Conservation (phyloP, 441 rosid species). For the Bocquillonia castaneifolia region DNA sequence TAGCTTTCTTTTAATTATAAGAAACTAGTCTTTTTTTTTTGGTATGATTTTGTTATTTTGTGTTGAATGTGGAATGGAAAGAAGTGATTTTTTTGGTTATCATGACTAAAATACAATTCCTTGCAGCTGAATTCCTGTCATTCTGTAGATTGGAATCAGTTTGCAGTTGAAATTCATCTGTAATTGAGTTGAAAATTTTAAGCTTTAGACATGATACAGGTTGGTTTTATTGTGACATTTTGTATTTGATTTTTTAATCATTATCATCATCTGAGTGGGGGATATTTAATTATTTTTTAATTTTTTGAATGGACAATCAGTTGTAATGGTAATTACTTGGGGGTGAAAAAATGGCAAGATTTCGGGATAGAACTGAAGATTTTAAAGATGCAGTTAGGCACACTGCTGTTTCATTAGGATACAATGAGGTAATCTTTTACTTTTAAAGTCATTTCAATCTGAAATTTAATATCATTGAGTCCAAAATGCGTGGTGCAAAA, state of each 20-base stretch:
- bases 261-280: background rate
- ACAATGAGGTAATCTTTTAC: conserved; percentile 50
- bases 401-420: conserved; percentile 60
- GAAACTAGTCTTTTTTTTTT: no score
- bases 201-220: background rate
- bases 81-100: background rate
- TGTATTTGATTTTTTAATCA: background rate
- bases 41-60: background rate
- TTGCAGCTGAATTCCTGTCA: background rate
- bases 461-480: background rate
- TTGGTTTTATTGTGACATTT: background rate
- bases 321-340: no score
- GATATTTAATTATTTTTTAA: background rate
- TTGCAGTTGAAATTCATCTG: background rate
- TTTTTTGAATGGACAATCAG: conserved; percentile 2
- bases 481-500: background rate
- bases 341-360: conserved; percentile 53
- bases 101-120: background rate
- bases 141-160: background rate
- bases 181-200: background rate
- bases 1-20: no score
- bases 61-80: background rate
- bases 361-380: conserved; percentile 87
- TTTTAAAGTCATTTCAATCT: conserved; percentile 2
- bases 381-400: conserved; percentile 80